phyloP scores from a whole-genome alignment of 768 basidiomycete genomes.

The Panus rudis region DNA sequence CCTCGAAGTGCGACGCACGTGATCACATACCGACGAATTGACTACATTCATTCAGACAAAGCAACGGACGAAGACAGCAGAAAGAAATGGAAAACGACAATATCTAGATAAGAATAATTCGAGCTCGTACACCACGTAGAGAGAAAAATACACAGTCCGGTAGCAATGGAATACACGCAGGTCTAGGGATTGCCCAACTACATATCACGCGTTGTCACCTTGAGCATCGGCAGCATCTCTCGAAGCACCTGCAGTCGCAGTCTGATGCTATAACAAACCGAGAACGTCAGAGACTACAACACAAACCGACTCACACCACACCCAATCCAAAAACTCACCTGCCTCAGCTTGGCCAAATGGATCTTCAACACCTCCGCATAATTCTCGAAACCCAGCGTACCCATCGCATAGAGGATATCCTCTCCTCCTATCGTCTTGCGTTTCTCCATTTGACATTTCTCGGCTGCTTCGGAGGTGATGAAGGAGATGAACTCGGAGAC shows the following conservation, averaged over 20 bases:
- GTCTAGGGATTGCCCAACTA: too few species aligned
- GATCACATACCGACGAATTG: too few species aligned
- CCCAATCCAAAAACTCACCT: slow-evolving; percentile 36
- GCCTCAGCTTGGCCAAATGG: slow-evolving; percentile 83
- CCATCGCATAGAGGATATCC: slow-evolving; percentile 95
- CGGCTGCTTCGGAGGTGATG: slow-evolving; percentile 95
- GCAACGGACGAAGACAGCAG: too few species aligned
- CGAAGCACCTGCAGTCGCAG: slow-evolving; percentile 1
- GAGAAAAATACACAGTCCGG: too few species aligned
- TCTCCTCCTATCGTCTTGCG: slow-evolving; percentile 97
- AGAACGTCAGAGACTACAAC: not conserved
- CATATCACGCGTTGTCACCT: too few species aligned
- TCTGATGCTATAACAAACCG: slow-evolving; percentile 12
- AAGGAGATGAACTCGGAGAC: slow-evolving; percentile 98
- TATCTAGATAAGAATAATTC: too few species aligned
- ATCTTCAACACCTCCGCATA: slow-evolving; percentile 91
- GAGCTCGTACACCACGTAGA: too few species aligned
- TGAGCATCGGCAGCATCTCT: not conserved
- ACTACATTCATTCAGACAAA: too few species aligned
- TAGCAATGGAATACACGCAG: too few species aligned
- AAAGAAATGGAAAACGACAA: too few species aligned
- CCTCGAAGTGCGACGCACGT: too few species aligned
- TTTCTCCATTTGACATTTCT: slow-evolving; percentile 91
- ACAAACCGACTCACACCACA: not conserved
- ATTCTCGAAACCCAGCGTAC: slow-evolving; percentile 87